These are phyloP conservation scores for Globisporangium apiculatum DNA, from an alignment of 352 stramenopile genomes.

Conservation along the genomic window DNA sequence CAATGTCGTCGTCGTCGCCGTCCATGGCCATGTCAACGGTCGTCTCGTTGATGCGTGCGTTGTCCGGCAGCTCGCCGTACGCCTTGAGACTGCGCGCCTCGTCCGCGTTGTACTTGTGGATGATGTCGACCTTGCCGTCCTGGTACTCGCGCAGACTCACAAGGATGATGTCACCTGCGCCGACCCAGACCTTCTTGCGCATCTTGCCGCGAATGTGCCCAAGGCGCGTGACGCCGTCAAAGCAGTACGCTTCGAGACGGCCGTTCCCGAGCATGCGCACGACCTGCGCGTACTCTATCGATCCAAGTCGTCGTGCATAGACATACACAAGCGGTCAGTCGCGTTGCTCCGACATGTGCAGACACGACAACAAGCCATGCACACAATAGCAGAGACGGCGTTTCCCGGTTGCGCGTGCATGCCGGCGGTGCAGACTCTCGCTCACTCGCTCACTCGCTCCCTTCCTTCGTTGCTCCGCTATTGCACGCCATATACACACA, in stretches of 20 bases:
- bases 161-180: slow-evolving; percentile 98
- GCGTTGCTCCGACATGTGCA: neutral
- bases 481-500: neutral
- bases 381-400: no score
- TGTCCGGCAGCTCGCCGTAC: slow-evolving; percentile 99
- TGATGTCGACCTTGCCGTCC: slow-evolving; percentile 99
- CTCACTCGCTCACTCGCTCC: no score
- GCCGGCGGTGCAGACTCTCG: no score
- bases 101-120: slow-evolving; percentile 98
- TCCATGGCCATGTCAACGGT: slow-evolving; percentile 84
- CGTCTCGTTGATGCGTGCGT: slow-evolving; percentile 87
- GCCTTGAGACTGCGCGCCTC: slow-evolving; percentile 98
- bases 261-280: slow-evolving; percentile 98
- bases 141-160: slow-evolving; percentile 99
- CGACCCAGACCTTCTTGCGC: slow-evolving; percentile 99
- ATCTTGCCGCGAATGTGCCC: slow-evolving; percentile 99
- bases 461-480: no score
- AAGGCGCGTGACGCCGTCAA: slow-evolving; percentile 96
- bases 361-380: slow-evolving; percentile 1
- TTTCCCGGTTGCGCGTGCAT: no score
- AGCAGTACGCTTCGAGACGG: slow-evolving; percentile 97
- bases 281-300: slow-evolving; percentile 95
- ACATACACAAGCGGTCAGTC: neutral
- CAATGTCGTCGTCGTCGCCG: slow-evolving; percentile 83
- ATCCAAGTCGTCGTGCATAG: neutral